phyloP scores from a whole-genome alignment of 2,329 filamentous ascomycete genomes.

The Sporothrix globosa region DNA sequence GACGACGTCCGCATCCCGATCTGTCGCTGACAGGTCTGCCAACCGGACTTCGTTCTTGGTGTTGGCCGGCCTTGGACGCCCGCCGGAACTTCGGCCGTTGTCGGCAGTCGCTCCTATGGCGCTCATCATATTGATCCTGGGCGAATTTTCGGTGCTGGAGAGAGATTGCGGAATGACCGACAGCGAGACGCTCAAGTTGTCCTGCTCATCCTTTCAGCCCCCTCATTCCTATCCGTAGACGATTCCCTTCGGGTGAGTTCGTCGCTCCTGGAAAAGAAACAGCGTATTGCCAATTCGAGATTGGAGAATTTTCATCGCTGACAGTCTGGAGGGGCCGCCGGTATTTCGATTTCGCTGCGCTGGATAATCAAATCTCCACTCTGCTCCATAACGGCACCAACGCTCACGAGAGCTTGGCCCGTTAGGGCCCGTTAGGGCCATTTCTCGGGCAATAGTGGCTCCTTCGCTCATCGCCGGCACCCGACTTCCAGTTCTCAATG shows the following conservation, averaged over 20 bases:
- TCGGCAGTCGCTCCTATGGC: not conserved
- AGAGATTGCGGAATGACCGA: not conserved
- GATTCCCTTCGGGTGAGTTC: not conserved
- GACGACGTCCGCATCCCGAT: not conserved
- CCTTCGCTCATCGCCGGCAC: conserved; percentile 9
- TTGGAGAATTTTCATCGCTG: not conserved
- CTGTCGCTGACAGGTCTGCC: conserved; percentile 2
- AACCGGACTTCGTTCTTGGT: not conserved
- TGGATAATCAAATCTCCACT: conserved; percentile 7
- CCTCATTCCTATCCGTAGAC: not conserved
- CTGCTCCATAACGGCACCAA: not conserved
- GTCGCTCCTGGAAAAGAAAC: not conserved
- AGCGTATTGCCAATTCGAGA: not conserved
- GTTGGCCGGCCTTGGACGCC: not conserved
- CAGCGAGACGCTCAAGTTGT: not conserved
- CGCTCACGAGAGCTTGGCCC: not conserved
- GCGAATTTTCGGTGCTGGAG: not conserved
- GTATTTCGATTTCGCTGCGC: conserved; percentile 10
- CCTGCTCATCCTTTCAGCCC: not conserved
- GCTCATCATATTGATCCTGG: not conserved
- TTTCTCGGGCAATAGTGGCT: conserved; percentile 5
- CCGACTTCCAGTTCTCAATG: not conserved
- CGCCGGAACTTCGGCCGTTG: not conserved
- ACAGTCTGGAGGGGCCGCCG: not conserved
- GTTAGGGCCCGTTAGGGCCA: not conserved